phyloP scores from a whole-genome alignment of 306 rosid species.

The Ziziphus jujuba region DNA sequence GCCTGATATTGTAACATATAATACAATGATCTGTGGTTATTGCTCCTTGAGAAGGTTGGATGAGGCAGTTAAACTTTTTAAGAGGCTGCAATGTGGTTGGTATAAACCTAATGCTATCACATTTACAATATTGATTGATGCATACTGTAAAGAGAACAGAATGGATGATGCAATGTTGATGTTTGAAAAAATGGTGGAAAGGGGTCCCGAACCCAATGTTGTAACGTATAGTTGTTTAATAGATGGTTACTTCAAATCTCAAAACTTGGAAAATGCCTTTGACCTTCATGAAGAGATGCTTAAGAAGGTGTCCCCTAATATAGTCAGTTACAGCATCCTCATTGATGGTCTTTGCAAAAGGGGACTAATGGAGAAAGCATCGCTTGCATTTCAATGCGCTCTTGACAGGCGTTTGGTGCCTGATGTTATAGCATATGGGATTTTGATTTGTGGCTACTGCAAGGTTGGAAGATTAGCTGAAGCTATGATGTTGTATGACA shows the following conservation, averaged over 20 bases:
- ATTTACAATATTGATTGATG: conserved; percentile 30
- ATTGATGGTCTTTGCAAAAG: conserved; percentile 43
- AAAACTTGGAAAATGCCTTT: conserved; percentile 16
- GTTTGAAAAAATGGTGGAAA: conserved; percentile 27
- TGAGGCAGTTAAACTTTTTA: conserved; percentile 24
- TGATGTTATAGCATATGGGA: conserved; percentile 36
- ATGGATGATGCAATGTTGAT: conserved; percentile 29
- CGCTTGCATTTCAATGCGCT: conserved; percentile 35
- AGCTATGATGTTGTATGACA: conserved; percentile 24
- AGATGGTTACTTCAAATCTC: conserved; percentile 35
- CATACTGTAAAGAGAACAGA: conserved; percentile 29
- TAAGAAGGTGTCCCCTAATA: conserved; percentile 29
- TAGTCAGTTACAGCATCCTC: conserved; percentile 36
- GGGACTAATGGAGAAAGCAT: conserved; percentile 30
- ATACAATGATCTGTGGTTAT: conserved; percentile 37
- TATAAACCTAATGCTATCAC: conserved; percentile 34
- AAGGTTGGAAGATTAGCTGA: conserved; percentile 27
- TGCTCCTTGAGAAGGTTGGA: conserved; percentile 25
- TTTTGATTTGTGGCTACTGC: conserved; percentile 34
- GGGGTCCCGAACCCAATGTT: conserved; percentile 27
- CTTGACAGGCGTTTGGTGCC: conserved; percentile 27
- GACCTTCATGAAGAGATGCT: conserved; percentile 34
- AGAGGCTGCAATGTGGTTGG: conserved; percentile 7
- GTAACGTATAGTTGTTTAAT: conserved; percentile 36
- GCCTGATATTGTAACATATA: conserved; percentile 35